Base-by-base conservation (phyloP, 306 rosid genomes). In the Luffa acutangula region DNA sequence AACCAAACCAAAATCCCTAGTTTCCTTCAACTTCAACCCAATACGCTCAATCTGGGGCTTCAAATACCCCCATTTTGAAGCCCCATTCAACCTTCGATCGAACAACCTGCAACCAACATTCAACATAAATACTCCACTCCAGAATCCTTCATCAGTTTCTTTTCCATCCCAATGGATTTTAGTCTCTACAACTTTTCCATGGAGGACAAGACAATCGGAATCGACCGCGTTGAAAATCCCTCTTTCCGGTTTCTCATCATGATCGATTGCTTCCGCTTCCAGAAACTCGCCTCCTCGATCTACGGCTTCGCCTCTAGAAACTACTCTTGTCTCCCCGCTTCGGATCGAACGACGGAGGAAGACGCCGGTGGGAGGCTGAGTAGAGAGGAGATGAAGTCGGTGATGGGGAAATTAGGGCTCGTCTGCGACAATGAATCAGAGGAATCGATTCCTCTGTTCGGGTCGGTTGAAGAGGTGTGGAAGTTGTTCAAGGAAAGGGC, bases 371-470 rank as follows among this genome's bases (percentile, higher is more conserved):
- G 45, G 54, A 11, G 33, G 37, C 3, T 70, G n/a, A 70, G 39
- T 9, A 45, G 9, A 3, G 77, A 49, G 37, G 59, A 72, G 37
- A 46, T 72, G 59, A 72, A 49, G 14, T 46, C 10, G 77, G 77
- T 72, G 63, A 81, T 87, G 86, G 85, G 67, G 54, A 64, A 62
- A 25, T 72, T 87, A 0, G 90, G 86, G 62, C 18, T 88, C 36
- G 25, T 7, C 20, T 74, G 46, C 45, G 60, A 57, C 2, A 82
- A 69, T 34, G 82, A 56, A 8, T 83, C 25, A 11, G 54, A 37
- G 54, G 56, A 77, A 49, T 69, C n/a, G 5, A 82, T 78, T 41
- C 18, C 52, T 65, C 2, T 7, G 41, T 46, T 54, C 34, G 82
- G 78, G 5, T 81, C 72, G 2, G 4, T 17, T 0, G 12, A 62